These are phyloP conservation scores for Stephania japonica DNA, from an alignment of 164 flowering plant genomes.

Conservation along the genomic window DNA sequence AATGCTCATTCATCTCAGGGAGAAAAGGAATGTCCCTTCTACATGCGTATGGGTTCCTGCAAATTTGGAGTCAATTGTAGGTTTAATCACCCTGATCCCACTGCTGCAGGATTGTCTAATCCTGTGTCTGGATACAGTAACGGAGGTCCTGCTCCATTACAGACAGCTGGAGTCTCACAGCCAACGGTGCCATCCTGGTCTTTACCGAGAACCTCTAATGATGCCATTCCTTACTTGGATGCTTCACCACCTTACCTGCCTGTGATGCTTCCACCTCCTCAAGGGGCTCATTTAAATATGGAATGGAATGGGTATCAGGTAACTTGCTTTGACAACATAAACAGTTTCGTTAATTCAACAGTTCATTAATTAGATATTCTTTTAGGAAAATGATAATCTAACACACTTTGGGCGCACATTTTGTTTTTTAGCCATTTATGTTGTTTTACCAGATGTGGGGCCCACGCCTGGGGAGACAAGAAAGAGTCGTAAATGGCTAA, in stretches of 20 bases:
- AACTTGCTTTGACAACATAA: slow-evolving; percentile 4
- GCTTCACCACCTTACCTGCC: slow-evolving; percentile 35
- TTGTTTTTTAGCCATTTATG: too few relatives aligned
- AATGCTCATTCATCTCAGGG: slow-evolving; percentile 44
- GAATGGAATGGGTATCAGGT: slow-evolving; percentile 93
- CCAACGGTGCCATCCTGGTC: slow-evolving; percentile 50
- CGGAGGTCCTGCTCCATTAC: slow-evolving; percentile 42
- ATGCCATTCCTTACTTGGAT: slow-evolving; percentile 30
- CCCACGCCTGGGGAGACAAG: too few relatives aligned
- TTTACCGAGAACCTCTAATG: slow-evolving; percentile 41
- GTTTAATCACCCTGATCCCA: slow-evolving; percentile 95
- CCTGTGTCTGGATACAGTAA: slow-evolving; percentile 40
- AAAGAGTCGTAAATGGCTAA: too few relatives aligned
- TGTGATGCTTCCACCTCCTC: slow-evolving; percentile 45
- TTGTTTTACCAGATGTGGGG: too few relatives aligned
- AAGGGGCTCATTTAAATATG: slow-evolving; percentile 32
- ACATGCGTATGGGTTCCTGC: slow-evolving; percentile 94
- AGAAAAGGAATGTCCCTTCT: slow-evolving; percentile 80
- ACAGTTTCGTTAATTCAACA: too few relatives aligned
- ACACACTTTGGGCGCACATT: too few relatives aligned
- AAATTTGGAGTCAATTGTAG: slow-evolving; percentile 73
- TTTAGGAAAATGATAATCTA: too few relatives aligned
- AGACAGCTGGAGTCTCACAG: slow-evolving; percentile 30
- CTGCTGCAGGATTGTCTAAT: slow-evolving; percentile 39
- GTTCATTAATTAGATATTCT: too few relatives aligned